Conservation (phyloP, 2,329 filamentous ascomycete species). For the Diaporthe sp. region DNA sequence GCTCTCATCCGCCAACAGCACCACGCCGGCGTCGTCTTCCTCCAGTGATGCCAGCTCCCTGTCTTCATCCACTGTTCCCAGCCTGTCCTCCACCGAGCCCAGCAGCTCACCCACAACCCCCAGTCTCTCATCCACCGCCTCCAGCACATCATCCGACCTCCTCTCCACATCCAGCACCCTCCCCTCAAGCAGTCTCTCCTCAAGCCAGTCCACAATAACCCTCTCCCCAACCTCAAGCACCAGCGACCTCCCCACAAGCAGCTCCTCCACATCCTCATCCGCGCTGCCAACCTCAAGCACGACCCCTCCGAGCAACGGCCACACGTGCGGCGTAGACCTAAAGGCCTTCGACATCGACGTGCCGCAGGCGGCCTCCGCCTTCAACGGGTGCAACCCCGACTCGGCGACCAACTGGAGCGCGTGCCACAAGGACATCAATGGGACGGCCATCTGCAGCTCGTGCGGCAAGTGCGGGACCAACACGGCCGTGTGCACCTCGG, state of each 20-base stretch:
- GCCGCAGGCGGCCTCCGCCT: not conserved
- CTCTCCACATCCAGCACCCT: not conserved
- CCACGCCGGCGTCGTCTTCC: not conserved
- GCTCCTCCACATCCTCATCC: not conserved
- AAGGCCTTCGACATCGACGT: conserved; percentile 2
- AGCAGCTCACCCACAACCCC: not conserved
- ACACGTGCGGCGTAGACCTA: conserved; percentile 14
- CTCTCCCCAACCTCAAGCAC: not conserved
- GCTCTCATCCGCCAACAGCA: not conserved
- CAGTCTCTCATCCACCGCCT: not conserved
- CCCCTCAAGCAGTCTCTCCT: not conserved
- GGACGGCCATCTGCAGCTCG: conserved; percentile 11
- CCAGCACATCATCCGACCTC: not conserved
- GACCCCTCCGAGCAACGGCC: not conserved
- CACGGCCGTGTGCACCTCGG: conserved; percentile 13
- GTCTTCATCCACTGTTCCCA: not conserved
- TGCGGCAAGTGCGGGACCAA: conserved; percentile 29
- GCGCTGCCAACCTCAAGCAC: not conserved
- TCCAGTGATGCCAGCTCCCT: not conserved
- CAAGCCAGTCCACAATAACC: not conserved
- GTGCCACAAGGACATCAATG: conserved; percentile 21
- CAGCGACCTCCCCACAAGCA: not conserved
- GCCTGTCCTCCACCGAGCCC: not conserved
- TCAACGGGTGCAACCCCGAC: conserved; percentile 30
- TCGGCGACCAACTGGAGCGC: conserved; percentile 7